Percentiles rank a stretch among this genome's conserved stretches.
Evolutionary conservation across 106 monocot species (phyloP).

Genomic region (Platanthera guangdongensis): DNA sequence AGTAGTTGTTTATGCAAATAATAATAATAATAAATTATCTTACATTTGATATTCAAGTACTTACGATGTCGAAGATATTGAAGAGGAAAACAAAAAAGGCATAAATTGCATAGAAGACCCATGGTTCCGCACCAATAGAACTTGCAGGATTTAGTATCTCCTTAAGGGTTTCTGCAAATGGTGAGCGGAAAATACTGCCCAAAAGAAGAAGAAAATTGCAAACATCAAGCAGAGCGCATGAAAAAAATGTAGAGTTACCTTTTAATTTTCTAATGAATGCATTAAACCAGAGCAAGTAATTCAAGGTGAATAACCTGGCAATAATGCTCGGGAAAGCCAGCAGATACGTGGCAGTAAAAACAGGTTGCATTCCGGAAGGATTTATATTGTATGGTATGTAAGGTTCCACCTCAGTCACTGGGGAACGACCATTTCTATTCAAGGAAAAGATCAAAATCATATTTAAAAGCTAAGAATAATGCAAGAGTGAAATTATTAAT

Average conservation of each 20-base stretch:
- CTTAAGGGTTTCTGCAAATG: conserved; percentile 86
- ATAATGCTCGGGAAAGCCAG: conserved; percentile 95
- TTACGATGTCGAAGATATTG: conserved; percentile 99
- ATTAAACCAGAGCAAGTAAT: neutral
- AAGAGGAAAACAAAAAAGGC: conserved; percentile 83
- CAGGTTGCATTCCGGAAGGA: conserved; percentile 98
- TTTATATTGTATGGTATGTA: conserved; percentile 98
- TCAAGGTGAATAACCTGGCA: conserved; percentile 47
- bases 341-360: conserved; percentile 81
- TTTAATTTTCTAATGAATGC: conserved; percentile 3
- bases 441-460: conserved; percentile 6
- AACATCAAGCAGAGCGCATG: conserved; percentile 7
- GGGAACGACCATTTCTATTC: conserved; percentile 43
- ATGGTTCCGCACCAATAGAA: conserved; percentile 80
- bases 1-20: neutral
- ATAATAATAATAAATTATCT: neutral
- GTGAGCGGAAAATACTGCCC: conserved; percentile 72
- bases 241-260: neutral
- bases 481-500: neutral
- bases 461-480: neutral
- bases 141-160: conserved; percentile 75
- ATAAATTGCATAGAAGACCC: conserved; percentile 86
- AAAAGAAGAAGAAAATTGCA: conserved; percentile 7
- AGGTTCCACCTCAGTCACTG: conserved; percentile 89
- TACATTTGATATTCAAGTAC: conserved; percentile 11